phyloP scores from a whole-genome alignment of 352 stramenopile genomes.

The Nothophytophthora sp. region DNA sequence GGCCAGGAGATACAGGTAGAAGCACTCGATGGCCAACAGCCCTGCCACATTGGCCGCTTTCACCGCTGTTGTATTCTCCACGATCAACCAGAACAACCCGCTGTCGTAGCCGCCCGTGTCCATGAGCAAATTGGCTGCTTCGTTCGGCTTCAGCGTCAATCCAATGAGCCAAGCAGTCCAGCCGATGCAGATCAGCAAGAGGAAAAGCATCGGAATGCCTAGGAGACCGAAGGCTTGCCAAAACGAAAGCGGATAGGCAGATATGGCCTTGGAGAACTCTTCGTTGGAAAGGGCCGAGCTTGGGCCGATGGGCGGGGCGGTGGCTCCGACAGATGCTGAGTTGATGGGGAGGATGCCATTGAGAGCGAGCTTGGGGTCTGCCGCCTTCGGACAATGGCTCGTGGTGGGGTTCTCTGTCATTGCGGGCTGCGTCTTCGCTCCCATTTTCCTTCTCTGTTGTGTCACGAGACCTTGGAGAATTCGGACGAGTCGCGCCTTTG shows the following conservation, averaged over 20 bases:
- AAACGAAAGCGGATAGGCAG: conserved; percentile 1
- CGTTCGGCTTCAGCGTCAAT: conserved; percentile 26
- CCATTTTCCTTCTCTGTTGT: too few species aligned
- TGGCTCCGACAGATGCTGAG: too few species aligned
- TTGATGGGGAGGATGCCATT: too few species aligned
- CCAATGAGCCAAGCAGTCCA: conserved; percentile 26
- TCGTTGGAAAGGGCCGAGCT: too few species aligned
- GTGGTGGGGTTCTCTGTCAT: too few species aligned
- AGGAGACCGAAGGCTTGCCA: conserved; percentile 9
- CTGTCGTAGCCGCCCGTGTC: conserved; percentile 30
- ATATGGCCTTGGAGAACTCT: too few species aligned
- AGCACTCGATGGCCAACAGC: conserved; percentile 10
- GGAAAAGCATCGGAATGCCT: conserved; percentile 3
- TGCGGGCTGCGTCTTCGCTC: too few species aligned
- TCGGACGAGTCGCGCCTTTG: too few species aligned
- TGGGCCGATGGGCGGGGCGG: too few species aligned
- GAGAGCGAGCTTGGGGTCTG: too few species aligned
- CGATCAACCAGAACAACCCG: conserved; percentile 35
- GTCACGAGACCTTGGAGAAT: too few species aligned
- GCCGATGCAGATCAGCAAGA: conserved; percentile 4
- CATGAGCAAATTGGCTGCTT: conserved; percentile 34
- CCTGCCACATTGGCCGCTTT: neutral
- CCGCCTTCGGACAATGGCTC: too few species aligned
- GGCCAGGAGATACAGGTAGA: conserved; percentile 11
- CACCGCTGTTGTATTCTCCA: neutral